Evolutionary conservation across 108 stramenopile genomes (phyloP).

Genomic region (Skeletonema menzelii): DNA sequence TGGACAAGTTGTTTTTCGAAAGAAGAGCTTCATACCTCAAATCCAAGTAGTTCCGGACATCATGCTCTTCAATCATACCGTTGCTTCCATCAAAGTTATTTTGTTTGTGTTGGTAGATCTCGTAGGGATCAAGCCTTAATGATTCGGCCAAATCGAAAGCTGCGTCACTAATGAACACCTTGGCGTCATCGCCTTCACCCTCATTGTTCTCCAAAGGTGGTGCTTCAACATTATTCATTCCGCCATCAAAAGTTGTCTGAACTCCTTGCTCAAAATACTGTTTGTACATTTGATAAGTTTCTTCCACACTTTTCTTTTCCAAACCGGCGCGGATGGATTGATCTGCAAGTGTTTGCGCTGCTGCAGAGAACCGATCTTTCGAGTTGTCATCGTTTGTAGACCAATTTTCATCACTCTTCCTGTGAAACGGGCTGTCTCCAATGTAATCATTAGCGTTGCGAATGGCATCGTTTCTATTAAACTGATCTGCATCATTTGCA

Average conservation of each 20-base stretch:
- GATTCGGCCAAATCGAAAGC: slow-evolving; percentile 3
- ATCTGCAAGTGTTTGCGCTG: not conserved
- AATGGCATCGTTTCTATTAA: not conserved
- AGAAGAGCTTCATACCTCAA: not conserved
- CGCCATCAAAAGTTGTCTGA: not conserved
- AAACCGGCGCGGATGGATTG: not conserved
- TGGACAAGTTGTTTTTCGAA: not conserved
- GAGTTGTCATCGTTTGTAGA: not conserved
- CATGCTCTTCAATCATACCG: not conserved
- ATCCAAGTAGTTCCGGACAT: slow-evolving; percentile 4
- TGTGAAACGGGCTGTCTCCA: not conserved
- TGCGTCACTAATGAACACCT: slow-evolving; percentile 1
- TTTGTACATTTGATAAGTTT: not conserved
- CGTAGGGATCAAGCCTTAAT: not conserved
- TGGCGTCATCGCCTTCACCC: not conserved
- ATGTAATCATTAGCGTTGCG: not conserved
- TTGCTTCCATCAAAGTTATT: not conserved
- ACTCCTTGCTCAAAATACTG: slow-evolving; percentile 1
- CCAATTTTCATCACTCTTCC: not conserved
- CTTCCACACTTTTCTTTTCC: slow-evolving; percentile 1
- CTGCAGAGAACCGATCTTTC: not conserved
- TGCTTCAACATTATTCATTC: not conserved
- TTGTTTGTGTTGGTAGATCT: not conserved
- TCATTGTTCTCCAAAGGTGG: not conserved
- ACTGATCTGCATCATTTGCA: not conserved